phyloP scores from a whole-genome alignment of 371 early-diverging fungal genomes.

The Syncephalis plumigaleata region DNA sequence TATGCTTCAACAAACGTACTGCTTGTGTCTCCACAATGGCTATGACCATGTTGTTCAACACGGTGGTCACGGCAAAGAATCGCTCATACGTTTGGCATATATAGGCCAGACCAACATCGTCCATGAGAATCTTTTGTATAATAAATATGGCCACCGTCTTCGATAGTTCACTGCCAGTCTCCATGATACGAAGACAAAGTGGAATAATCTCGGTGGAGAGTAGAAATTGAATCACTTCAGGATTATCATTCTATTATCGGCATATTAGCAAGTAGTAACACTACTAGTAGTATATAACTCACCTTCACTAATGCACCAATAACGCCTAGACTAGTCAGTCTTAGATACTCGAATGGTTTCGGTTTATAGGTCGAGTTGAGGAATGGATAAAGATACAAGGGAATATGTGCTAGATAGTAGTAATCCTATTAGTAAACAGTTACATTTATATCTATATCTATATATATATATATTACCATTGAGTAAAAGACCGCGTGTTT shows the following conservation, averaged over 20 bases:
- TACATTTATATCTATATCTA: no score
- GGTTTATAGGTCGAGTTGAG: slow-evolving; percentile 92
- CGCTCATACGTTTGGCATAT: slow-evolving; percentile 96
- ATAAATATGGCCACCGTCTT: slow-evolving; percentile 97
- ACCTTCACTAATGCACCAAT: slow-evolving; percentile 94
- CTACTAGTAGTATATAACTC: slow-evolving; percentile 2
- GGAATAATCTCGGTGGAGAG: slow-evolving; percentile 97
- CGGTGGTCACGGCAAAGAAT: slow-evolving; percentile 91
- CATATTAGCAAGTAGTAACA: not conserved
- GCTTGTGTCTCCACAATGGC: slow-evolving; percentile 80
- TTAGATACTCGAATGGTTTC: slow-evolving; percentile 85
- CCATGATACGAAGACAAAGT: slow-evolving; percentile 95
- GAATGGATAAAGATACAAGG: slow-evolving; percentile 93
- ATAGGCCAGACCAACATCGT: slow-evolving; percentile 91
- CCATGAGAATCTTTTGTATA: slow-evolving; percentile 89
- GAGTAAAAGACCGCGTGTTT: slow-evolving; percentile 77
- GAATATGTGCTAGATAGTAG: slow-evolving; percentile 66
- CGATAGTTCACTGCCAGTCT: slow-evolving; percentile 88
- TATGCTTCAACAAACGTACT: slow-evolving; percentile 79
- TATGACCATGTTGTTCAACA: slow-evolving; percentile 85
- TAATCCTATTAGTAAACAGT: no score
- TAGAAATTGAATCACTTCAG: slow-evolving; percentile 87
- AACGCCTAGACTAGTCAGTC: slow-evolving; percentile 85
- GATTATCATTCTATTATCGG: slow-evolving; percentile 60
- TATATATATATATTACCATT: slow-evolving; percentile 30